Base-by-base conservation (phyloP, 768 basidiomycete species). In the Boletus reticuloceps region DNA sequence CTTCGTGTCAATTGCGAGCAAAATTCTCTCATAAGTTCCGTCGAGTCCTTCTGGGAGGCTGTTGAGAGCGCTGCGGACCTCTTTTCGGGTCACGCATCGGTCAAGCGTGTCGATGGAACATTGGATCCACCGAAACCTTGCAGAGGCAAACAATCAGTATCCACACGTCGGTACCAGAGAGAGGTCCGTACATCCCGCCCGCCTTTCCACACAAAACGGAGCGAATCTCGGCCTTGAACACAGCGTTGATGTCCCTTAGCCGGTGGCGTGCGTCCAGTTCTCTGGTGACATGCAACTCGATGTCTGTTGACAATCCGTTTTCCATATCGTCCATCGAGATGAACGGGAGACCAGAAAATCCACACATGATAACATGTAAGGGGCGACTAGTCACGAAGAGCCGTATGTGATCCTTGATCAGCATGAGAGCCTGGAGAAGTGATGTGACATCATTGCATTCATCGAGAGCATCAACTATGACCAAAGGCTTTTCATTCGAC, bases 61-160 rank as follows among this genome's bases (percentile, higher is more conserved):
- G n/a, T n/a, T n/a, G n/a, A n/a, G n/a, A n/a, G n/a, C n/a, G n/a
- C n/a, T n/a, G n/a, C n/a, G n/a, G n/a, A 50, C 39, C 14, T 50
- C 49, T 5, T 11, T 27, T 8, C 10, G n/a, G 12, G 49, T 50
- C 3, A 27, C 39, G 16, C 38, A 50, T 50, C 12, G 38, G 16
- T 40, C 22, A 6, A 50, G 29, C 3, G 49, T 50, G 17, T 50
- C 47, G 2, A 48, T 37, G 8, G 20, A 25, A 25, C 47, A 48
- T 12, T 48, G 47, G 16, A 48, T 13, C 49, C 49, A 50, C 5
- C 49, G 49, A 27, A 50, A 50, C 49, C 49, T 50, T 50, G n/a
- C n/a, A n/a, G 9, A 11, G 29, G 22, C 4, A 16, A 47, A 9
- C 2, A 19, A 7, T 25, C 5, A 17, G 9, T 14, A 34, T 34